phyloP scores from a whole-genome alignment of 108 stramenopile species.

The Poteriospumella lacustris region DNA sequence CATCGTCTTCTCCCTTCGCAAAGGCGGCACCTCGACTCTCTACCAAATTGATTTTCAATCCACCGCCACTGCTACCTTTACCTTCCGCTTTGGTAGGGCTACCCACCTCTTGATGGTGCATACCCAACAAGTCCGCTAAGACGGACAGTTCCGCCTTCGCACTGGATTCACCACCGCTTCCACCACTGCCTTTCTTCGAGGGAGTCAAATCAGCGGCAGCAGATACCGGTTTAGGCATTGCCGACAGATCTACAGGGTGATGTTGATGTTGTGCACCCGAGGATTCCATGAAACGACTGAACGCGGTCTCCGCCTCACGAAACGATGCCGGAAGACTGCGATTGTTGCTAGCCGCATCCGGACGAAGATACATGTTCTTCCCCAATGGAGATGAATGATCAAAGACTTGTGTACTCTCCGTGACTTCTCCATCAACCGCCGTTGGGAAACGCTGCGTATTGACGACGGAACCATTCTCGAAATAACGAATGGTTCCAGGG shows the following conservation, averaged over 20 bases:
- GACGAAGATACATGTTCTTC: background rate
- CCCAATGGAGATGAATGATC: background rate
- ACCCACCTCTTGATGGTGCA: background rate
- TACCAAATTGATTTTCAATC: conserved; percentile 19
- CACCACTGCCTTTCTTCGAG: background rate
- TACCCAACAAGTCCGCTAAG: conserved; percentile 24
- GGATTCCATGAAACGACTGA: too few relatives aligned
- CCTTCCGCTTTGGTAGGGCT: background rate
- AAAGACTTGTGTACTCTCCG: background rate
- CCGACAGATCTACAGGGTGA: too few relatives aligned
- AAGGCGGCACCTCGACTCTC: too few relatives aligned
- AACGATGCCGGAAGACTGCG: background rate
- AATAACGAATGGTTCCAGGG: background rate
- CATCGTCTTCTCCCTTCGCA: too few relatives aligned
- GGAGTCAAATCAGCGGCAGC: background rate
- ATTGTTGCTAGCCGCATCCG: too few relatives aligned
- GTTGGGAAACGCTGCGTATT: background rate
- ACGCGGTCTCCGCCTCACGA: background rate
- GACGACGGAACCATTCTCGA: background rate
- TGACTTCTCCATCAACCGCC: background rate
- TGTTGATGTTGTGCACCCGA: too few relatives aligned
- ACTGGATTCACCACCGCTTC: background rate
- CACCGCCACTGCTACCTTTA: background rate
- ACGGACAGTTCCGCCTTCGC: conserved; percentile 25
- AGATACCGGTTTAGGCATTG: background rate